These are phyloP conservation scores for Penicillium occitanis DNA, from an alignment of 2,329 filamentous ascomycete genomes.

Conservation along the genomic window DNA sequence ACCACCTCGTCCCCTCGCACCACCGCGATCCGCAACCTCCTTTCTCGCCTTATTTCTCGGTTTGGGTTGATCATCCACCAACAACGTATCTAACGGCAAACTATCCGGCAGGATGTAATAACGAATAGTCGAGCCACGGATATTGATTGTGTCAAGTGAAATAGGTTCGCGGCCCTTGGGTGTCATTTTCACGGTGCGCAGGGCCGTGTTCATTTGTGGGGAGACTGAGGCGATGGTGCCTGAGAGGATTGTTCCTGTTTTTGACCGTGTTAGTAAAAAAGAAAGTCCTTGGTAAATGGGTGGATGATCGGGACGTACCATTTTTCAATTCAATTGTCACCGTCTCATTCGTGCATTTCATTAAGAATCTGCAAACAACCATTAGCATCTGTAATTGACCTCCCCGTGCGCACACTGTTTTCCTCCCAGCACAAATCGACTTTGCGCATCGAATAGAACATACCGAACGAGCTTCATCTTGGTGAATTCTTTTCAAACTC, in stretches of 20 bases:
- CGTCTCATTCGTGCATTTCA: conserved; percentile 99
- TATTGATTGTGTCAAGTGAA: conserved; percentile 90
- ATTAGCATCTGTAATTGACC: conserved; percentile 18
- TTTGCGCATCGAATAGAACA: conserved; percentile 36
- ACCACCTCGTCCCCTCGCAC: conserved; percentile 48
- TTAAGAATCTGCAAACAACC: conserved; percentile 71
- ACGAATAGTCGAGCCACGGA: conserved; percentile 91
- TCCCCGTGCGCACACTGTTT: not conserved
- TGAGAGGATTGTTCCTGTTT: conserved; percentile 83
- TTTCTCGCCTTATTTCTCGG: conserved; percentile 99
- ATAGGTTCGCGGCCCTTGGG: conserved; percentile 82
- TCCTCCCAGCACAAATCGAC: not conserved
- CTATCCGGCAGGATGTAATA: conserved; percentile 97
- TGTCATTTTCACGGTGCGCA: conserved; percentile 97
- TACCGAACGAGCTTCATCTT: conserved; percentile 87
- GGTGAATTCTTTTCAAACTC: not conserved
- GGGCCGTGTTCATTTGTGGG: conserved; percentile 96
- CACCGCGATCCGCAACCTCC: conserved; percentile 62
- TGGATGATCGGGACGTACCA: conserved; percentile 57
- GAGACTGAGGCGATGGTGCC: conserved; percentile 96
- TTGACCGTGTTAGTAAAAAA: not conserved
- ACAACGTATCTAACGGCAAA: conserved; percentile 86
- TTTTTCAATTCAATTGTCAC: conserved; percentile 99
- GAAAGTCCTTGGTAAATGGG: no score
- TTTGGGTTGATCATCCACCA: conserved; percentile 96